Base-by-base conservation (phyloP, 768 basidiomycete genomes). In the Rhodotorula kratochvilovae region DNA sequence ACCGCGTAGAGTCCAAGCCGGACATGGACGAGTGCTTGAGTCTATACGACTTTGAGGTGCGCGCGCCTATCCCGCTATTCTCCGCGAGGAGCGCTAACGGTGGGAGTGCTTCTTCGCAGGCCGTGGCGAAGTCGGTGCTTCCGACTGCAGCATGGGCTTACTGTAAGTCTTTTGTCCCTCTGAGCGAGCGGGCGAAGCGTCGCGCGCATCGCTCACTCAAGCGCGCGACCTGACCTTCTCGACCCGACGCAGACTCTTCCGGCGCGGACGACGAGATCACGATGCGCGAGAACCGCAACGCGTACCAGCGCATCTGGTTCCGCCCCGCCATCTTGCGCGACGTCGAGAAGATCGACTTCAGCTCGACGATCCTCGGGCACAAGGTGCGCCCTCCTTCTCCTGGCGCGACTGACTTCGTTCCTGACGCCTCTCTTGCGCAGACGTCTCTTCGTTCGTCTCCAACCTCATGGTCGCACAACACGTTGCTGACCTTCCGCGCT, bases 221-320 rank as follows among this genome's bases (percentile, higher is more conserved):
- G n/a, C 39, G 43, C 33, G 33, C 8, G 13, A 21, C 21, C 31
- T 55, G 35, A 35, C 35, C 21, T 27, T 31, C 12, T 6, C 8
- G 54, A 2, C 12, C 5, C 16, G 5, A 10, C 21, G 17, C 61
- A 64, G 63, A 93, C 80, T 85, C 87, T 12, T 92, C 91, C 33
- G 89, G 90, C 17, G 84, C 91, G 1, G 93, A 71, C 35, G 73
- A 74, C 59, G 69, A 68, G 55, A 63, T 79, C 58, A 74, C 69
- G 27, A 76, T 73, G 70, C 57, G 70, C 43, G 71, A 76, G 51
- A 75, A 73, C 76, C 91, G 91, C 71, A 84, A 87, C 62, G 94
- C 93, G 4, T 98, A 89, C 78, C 94, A 97, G 76, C 85, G 94
- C 42, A 88, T 92, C 80, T 95, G 92, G 83, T 94, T 95, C 81